Evolutionary conservation across 139 green algal genomes (phyloP), one percentile per base, ranked within the genome.

Genomic region (Ostreobium quekettii): DNA sequence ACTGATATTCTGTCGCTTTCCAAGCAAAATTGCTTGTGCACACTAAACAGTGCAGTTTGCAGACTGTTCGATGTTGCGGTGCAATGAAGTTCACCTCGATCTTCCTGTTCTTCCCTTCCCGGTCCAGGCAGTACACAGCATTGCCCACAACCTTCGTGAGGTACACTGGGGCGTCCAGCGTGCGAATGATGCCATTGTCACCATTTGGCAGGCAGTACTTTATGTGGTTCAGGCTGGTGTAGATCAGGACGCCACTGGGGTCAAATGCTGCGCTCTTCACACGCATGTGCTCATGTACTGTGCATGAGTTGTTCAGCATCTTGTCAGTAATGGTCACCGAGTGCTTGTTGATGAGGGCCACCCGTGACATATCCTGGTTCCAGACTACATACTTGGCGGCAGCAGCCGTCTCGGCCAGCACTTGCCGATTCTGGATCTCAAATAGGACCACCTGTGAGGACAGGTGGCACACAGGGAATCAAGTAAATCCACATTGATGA

Each of bases 171-270:
- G 84, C 77, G 36, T 98, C 92, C 47, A 99, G 87, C 26, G 94
- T 99, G 65, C 90, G 87, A 72, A 99, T 93, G 76, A 98, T 97
- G 68, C 95, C 95, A 39, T 65, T 85, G 86, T 99, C 95, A 3
- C 95, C 95, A 74, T 96, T 97, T 64, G 94, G 91, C 72, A 99
- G 83, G 82, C 91, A 97, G 85, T 96, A 96, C 79, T 99, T 99
- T 79, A 99, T 88, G 90, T 99, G 95, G 83, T 99, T 99, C 24
- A 99, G 87, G 2, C 93, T 99, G 53, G 93, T 97, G 86, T 99
- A 99, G 22, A 99, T 70, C 47, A 99, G 90, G 62, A 97, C 94
- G 60, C 92, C 91, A 63, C 67, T 85, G 75, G 97, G 90, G 67
- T 98, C 95, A 91, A 93, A 99, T 2, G 94, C 94, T 35, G 92